phyloP scores from a whole-genome alignment of 495 filamentous ascomycete genomes.

The Daldinia decipiens region DNA sequence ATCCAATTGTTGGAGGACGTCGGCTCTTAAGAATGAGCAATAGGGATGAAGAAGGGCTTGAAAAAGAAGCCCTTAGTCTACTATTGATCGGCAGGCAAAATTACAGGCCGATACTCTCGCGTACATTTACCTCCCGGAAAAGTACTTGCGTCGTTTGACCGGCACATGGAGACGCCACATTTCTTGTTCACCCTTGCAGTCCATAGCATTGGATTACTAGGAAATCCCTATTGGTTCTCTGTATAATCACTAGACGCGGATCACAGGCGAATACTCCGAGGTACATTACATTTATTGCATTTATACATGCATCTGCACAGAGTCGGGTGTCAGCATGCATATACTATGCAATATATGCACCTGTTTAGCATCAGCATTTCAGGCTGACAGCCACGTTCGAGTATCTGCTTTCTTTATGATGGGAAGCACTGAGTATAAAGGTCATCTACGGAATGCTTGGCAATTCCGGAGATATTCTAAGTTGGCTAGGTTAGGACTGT shows the following conservation, averaged over 20 bases:
- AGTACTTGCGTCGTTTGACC: conserved; percentile 15
- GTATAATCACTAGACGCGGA: neutral
- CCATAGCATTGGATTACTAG: conserved; percentile 44
- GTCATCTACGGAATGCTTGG: neutral
- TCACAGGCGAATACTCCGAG: conserved; percentile 11
- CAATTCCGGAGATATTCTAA: neutral
- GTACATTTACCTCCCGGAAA: conserved; percentile 23
- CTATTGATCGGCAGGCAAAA: conserved; percentile 26
- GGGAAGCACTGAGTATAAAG: neutral
- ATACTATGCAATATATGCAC: conserved; percentile 3
- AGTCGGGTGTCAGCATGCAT: conserved; percentile 37
- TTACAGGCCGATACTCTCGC: conserved; percentile 17
- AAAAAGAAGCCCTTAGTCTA: conserved; percentile 6
- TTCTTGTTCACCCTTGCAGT: conserved; percentile 38
- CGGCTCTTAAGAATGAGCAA: neutral
- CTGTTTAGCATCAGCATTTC: neutral
- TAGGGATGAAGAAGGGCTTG: conserved; percentile 8
- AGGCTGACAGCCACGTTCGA: conserved; percentile 10
- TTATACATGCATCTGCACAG: conserved; percentile 29
- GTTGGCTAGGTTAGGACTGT: no score
- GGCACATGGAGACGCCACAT: conserved; percentile 25
- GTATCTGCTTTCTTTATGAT: conserved; percentile 7
- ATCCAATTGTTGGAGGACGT: neutral
- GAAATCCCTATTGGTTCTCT: conserved; percentile 39
- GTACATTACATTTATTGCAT: conserved; percentile 33